Conservation (phyloP, 148 eudicot genomes). For the Spergularia bocconei region DNA sequence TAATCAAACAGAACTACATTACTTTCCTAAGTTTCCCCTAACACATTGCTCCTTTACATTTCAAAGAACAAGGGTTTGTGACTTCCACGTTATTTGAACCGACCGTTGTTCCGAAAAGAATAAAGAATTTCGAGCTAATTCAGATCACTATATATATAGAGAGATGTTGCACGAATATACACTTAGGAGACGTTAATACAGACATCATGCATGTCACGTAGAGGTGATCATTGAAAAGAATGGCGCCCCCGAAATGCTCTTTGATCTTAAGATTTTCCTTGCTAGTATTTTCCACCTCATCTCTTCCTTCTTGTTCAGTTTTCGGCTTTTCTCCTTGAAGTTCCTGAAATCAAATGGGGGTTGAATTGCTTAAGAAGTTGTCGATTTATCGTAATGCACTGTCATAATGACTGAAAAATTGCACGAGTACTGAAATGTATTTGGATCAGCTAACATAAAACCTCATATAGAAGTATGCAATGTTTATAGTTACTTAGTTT, state of each 20-base stretch:
- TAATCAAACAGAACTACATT: constrained; percentile 16
- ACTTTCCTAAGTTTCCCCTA: not conserved
- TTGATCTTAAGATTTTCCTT: constrained; percentile 75
- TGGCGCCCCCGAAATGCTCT: constrained; percentile 82
- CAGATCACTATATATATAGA: not conserved
- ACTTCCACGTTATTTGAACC: not conserved
- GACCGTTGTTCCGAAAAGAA: constrained; percentile 7
- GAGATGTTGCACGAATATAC: not conserved
- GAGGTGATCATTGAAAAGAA: constrained; percentile 49
- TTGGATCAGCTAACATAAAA: too few relatives aligned
- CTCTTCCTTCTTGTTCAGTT: constrained; percentile 74
- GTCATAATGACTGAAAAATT: too few relatives aligned
- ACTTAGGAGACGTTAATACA: not conserved
- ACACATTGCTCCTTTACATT: constrained; percentile 7
- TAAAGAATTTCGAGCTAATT: constrained; percentile 10
- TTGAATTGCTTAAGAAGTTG: not conserved
- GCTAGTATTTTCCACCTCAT: constrained; percentile 86
- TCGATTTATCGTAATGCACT: too few relatives aligned
- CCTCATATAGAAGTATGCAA: too few relatives aligned
- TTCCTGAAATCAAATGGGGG: constrained; percentile 36
- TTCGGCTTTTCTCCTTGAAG: constrained; percentile 50
- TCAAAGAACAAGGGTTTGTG: not conserved
- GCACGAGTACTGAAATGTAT: too few relatives aligned
- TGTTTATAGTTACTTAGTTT: too few relatives aligned
- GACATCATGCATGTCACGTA: constrained; percentile 22